Conservation (phyloP, 2,329 filamentous ascomycete genomes). For the Elsinoe australis region DNA sequence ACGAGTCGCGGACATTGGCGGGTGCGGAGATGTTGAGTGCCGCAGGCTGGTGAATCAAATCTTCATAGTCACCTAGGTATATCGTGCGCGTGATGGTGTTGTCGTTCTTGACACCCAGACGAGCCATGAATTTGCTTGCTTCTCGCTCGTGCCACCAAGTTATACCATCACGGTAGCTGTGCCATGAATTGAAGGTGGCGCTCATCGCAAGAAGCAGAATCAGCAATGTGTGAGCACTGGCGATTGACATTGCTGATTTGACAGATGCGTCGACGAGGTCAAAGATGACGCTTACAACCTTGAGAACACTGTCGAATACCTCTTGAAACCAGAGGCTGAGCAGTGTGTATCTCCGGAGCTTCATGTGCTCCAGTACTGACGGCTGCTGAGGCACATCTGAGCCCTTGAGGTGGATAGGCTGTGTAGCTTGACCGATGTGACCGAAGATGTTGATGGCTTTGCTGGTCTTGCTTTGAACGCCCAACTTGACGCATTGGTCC, state of each 20-base stretch:
- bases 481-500: conserved; percentile 68
- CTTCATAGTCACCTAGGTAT: conserved; percentile 72
- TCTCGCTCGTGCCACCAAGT: conserved; percentile 81
- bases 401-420: conserved; percentile 43
- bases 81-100: conserved; percentile 75
- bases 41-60: conserved; percentile 40
- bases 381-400: conserved; percentile 17
- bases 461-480: conserved; percentile 65
- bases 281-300: conserved; percentile 25
- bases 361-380: conserved; percentile 6
- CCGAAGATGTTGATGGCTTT: conserved; percentile 75
- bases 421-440: conserved; percentile 60
- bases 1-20: neutral
- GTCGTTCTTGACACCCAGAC: conserved; percentile 72
- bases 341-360: conserved; percentile 21
- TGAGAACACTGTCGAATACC: conserved; percentile 24
- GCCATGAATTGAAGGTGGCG: conserved; percentile 62
- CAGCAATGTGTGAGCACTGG: conserved; percentile 62
- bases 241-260: conserved; percentile 26
- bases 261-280: conserved; percentile 39
- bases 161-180: conserved; percentile 64
- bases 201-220: conserved; percentile 62
- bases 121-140: conserved; percentile 71
- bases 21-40: conserved; percentile 23
- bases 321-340: conserved; percentile 27